phyloP scores from a whole-genome alignment of 129 eudicot species.

The Pittosporum tobira region DNA sequence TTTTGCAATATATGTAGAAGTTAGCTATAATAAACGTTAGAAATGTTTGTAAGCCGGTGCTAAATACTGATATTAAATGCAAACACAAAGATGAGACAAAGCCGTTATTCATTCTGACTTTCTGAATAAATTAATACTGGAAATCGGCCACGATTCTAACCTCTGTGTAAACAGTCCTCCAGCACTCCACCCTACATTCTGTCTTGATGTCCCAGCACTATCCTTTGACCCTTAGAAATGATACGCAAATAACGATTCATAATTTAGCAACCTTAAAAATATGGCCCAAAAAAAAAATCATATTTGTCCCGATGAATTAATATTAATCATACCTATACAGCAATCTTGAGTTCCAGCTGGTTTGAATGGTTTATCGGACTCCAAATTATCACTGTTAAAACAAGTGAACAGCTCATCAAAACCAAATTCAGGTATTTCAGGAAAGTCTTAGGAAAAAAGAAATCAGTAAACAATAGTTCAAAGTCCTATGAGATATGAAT shows the following conservation, averaged over 20 bases:
- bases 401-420: constrained; percentile 12
- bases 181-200: constrained; percentile 39
- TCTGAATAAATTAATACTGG: neutral
- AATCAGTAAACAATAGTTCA: neutral
- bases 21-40: too few relatives aligned
- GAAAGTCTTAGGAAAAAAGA: neutral
- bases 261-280: constrained; percentile 10
- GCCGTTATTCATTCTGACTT: too few relatives aligned
- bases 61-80: too few relatives aligned
- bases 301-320: neutral
- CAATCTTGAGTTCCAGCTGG: constrained; percentile 48
- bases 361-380: constrained; percentile 52
- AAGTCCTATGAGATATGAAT: constrained; percentile 7
- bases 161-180: constrained; percentile 52
- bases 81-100: neutral
- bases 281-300: neutral
- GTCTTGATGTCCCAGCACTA: constrained; percentile 40
- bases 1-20: too few relatives aligned
- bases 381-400: constrained; percentile 42
- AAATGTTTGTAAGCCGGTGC: neutral
- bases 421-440: constrained; percentile 5
- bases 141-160: constrained; percentile 13
- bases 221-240: constrained; percentile 49
- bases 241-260: constrained; percentile 10
- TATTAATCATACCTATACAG: constrained; percentile 40